Evolutionary conservation across 208 protist species (phyloP).

Genomic region (Strigomonas culicis): DNA sequence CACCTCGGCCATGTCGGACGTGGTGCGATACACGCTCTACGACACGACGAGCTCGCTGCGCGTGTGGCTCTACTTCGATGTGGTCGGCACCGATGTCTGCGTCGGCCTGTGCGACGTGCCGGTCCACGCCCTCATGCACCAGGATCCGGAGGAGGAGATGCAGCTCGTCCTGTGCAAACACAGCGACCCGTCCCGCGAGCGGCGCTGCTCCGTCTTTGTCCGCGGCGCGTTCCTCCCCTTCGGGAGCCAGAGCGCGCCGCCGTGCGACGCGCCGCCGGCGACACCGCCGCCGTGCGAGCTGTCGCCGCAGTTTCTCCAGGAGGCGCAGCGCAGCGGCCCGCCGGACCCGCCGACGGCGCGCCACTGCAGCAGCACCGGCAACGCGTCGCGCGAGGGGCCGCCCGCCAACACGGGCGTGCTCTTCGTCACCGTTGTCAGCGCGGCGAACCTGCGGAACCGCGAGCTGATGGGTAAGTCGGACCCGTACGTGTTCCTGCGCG

Average conservation of each 20-base stretch:
- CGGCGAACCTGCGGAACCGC: slow-evolving; percentile 48
- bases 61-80: slow-evolving; percentile 74
- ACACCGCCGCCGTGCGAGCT: slow-evolving; percentile 26
- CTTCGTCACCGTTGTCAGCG: slow-evolving; percentile 54
- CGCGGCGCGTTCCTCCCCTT: slow-evolving; percentile 39
- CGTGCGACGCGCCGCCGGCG: slow-evolving; percentile 16
- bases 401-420: slow-evolving; percentile 31
- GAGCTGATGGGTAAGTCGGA: slow-evolving; percentile 57
- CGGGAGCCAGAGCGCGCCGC: slow-evolving; percentile 15
- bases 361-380: slow-evolving; percentile 13
- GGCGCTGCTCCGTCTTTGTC: slow-evolving; percentile 44
- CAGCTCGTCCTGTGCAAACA: slow-evolving; percentile 35
- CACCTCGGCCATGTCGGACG: slow-evolving; percentile 35
- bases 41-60: slow-evolving; percentile 47
- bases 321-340: slow-evolving; percentile 5
- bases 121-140: slow-evolving; percentile 33
- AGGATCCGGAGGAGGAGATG: slow-evolving; percentile 27
- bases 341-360: slow-evolving; percentile 26
- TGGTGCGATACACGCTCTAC: slow-evolving; percentile 61
- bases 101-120: slow-evolving; percentile 51
- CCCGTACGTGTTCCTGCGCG: slow-evolving; percentile 61
- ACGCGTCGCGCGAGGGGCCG: slow-evolving; percentile 1
- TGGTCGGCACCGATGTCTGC: slow-evolving; percentile 44
- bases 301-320: slow-evolving; percentile 29
- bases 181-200: slow-evolving; percentile 22